phyloP scores from a whole-genome alignment of 208 protist species.

The Wallacemonas collosoma region DNA sequence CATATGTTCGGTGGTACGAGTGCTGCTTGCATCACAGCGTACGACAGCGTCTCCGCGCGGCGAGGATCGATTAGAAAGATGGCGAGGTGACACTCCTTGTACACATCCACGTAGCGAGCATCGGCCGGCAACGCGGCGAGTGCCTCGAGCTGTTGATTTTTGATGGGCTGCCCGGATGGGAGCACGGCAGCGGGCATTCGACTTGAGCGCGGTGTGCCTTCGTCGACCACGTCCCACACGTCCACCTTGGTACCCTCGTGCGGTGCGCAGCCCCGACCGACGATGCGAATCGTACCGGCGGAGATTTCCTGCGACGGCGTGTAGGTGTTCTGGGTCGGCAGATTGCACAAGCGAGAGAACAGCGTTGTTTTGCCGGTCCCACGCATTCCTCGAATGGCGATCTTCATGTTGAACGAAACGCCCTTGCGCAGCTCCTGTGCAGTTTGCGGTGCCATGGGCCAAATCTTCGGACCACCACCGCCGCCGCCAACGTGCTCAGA shows the following conservation, averaged over 20 bases:
- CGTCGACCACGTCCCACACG: conserved; percentile 80
- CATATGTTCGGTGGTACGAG: conserved; percentile 58
- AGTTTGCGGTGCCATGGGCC: conserved; percentile 60
- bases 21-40: conserved; percentile 55
- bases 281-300: conserved; percentile 59
- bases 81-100: conserved; percentile 58
- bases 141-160: conserved; percentile 26
- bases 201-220: conserved; percentile 25
- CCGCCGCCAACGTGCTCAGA: conserved; percentile 3
- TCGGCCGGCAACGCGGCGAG: conserved; percentile 35
- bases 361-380: conserved; percentile 72
- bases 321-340: conserved; percentile 44
- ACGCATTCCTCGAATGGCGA: conserved; percentile 68
- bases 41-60: conserved; percentile 55
- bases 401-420: conserved; percentile 82
- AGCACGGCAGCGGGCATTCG: conserved; percentile 16
- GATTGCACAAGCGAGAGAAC: conserved; percentile 58
- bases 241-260: conserved; percentile 76
- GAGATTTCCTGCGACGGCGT: conserved; percentile 56
- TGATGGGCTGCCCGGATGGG: conserved; percentile 19
- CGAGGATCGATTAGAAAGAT: conserved; percentile 74
- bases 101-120: conserved; percentile 60
- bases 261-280: conserved; percentile 34
- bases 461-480: conserved; percentile 42
- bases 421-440: conserved; percentile 68